Base-by-base conservation (phyloP, 148 eudicot species). In the Fagopyrum homotropicum region DNA sequence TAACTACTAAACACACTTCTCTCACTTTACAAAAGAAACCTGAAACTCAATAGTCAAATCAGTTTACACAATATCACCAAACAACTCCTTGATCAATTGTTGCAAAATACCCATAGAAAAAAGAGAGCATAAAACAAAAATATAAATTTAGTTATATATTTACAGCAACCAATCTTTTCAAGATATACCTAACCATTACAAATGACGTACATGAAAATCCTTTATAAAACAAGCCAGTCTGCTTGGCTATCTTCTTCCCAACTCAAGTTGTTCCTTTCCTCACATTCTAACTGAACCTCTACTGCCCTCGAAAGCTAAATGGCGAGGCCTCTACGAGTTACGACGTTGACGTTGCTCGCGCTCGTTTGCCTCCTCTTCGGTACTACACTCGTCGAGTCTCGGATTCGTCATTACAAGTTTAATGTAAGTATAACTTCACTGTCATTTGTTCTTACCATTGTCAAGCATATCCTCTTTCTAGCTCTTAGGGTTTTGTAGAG, bases 351-450 rank as follows among this genome's bases (percentile, higher is more conserved):
- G 3, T 22, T 81, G 61, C 1, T 72, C 40, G 48, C 4, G 40
- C 17, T 76, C 49, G 72, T 75, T 75, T 78, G 73, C 73, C 51
- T 77, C 22, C 52, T 73, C 54, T 72, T 40, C 40, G 47, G 26
- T 2, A 30, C 80, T 1, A n/a, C 69, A 29, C 43, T 79, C 44
- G 87, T 84, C 4, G 84, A 88, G 64, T 81, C 82, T 26, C 60
- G 81, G 7, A 46, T 81, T 79, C 91, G 91, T 45, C 78, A 79
- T 45, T 88, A 88, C 85, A 88, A 88, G 79, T 88, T 88, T 72
- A 85, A 88, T 78, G 91, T 88, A 80, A 85, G 91, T 77, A 43
- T 15, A 47, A 2, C 12, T n/a, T 1, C 59, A 5, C 17, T 35
- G 40, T 35, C 0, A 2, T 35, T 35, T 35, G 40, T 35, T 35